Conservation (phyloP, 371 early-diverging fungal species). For the Actinomortierella ambigua region DNA sequence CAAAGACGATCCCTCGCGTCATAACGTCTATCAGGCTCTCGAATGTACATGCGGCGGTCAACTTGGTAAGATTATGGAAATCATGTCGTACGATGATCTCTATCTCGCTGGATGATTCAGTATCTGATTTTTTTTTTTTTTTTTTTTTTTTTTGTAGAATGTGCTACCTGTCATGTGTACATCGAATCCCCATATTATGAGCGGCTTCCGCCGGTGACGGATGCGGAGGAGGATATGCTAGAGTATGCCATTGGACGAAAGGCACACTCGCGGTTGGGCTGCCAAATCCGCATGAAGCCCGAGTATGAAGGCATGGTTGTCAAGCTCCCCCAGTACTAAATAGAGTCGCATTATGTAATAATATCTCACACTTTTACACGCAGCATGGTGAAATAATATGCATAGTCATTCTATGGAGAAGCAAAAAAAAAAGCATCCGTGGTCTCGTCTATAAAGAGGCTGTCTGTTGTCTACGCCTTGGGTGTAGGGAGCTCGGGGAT, state of each 20-base stretch:
- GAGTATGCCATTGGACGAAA: constrained; percentile 44
- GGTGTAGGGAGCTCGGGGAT: constrained; percentile 42
- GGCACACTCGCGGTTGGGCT: constrained; percentile 39
- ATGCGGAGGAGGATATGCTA: constrained; percentile 46
- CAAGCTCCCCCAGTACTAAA: constrained; percentile 40
- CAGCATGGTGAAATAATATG: no score
- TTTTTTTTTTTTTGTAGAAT: constrained; percentile 15
- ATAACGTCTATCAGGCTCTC: constrained; percentile 40
- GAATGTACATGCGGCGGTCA: constrained; percentile 46
- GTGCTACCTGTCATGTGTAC: constrained; percentile 46
- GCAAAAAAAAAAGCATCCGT: no score
- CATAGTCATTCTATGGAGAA: no score
- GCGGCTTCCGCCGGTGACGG: constrained; percentile 26
- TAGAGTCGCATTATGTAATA: no score
- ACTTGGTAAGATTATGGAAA: constrained; percentile 38
- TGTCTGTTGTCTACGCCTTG: no score
- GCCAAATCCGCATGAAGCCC: constrained; percentile 38
- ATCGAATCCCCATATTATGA: constrained; percentile 34
- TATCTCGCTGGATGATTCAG: no score
- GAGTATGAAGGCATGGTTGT: constrained; percentile 45
- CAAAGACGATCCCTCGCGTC: constrained; percentile 40
- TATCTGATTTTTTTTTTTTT: no score
- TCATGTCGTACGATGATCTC: no score
- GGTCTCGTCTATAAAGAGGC: no score
- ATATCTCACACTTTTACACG: no score